Evolutionary conservation across 2,329 filamentous ascomycete species (phyloP).

Genomic region (Helotiales sp.): DNA sequence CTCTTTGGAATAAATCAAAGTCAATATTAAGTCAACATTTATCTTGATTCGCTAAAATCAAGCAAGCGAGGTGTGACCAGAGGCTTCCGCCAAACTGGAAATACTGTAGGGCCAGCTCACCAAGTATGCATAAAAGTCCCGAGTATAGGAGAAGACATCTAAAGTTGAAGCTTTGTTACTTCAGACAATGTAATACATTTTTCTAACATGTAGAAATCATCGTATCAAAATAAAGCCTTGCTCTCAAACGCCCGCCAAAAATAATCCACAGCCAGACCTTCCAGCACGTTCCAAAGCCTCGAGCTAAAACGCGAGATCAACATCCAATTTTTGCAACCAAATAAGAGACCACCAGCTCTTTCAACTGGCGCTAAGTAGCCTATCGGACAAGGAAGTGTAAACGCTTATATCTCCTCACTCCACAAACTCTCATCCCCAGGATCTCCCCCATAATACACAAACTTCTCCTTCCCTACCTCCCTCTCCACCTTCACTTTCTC

Average conservation of each 20-base stretch:
- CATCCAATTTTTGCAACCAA: neutral
- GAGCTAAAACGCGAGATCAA: neutral
- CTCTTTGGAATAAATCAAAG: too few species aligned
- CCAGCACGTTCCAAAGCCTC: neutral
- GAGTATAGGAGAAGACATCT: too few species aligned
- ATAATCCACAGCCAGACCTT: neutral
- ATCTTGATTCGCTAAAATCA: neutral
- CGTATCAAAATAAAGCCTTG: neutral
- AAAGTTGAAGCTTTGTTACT: too few species aligned
- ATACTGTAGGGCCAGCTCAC: too few species aligned
- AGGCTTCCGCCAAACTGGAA: too few species aligned
- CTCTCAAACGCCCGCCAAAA: neutral
- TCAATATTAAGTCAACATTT: neutral
- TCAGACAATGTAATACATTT: too few species aligned
- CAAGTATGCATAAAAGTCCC: too few species aligned
- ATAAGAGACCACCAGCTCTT: too few species aligned
- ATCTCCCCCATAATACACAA: conserved; percentile 21
- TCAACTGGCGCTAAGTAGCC: too few species aligned
- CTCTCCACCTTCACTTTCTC: conserved; percentile 11
- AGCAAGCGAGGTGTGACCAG: neutral
- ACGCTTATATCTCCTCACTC: conserved; percentile 18
- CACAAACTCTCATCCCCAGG: conserved; percentile 20
- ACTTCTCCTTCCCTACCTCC: neutral
- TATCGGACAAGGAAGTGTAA: neutral
- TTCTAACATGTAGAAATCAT: neutral